Conservation (phyloP, 805 yeast species). For the Pichia deserticola region DNA sequence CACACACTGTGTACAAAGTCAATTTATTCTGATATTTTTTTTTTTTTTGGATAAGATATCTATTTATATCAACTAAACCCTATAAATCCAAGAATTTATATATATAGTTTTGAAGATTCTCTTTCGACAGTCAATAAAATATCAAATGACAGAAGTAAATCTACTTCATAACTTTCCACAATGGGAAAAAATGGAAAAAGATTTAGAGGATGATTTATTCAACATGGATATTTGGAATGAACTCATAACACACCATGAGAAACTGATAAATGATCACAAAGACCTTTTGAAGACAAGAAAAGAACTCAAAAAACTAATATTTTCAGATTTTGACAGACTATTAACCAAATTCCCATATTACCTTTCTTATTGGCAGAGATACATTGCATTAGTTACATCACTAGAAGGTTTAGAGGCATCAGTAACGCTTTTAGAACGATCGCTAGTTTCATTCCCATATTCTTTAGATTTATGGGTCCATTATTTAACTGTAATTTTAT, state of each 20-base stretch:
- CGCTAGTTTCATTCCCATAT: constrained; percentile 45
- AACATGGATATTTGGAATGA: constrained; percentile 22
- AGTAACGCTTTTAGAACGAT: constrained; percentile 34
- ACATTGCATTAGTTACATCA: constrained; percentile 47
- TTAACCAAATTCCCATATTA: constrained; percentile 52
- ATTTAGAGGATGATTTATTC: constrained; percentile 18
- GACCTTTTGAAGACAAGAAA: constrained; percentile 10
- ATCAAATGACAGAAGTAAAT: constrained; percentile 1
- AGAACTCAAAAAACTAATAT: constrained; percentile 15
- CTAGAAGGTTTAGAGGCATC: constrained; percentile 48
- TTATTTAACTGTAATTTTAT: constrained; percentile 45
- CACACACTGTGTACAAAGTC: too few relatives aligned
- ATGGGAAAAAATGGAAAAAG: constrained; percentile 20
- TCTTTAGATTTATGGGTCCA: constrained; percentile 67
- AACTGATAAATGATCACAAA: constrained; percentile 17
- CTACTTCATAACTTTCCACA: constrained; percentile 20
- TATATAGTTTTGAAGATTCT: too few relatives aligned
- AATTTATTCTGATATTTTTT: too few relatives aligned
- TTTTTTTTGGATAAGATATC: too few relatives aligned
- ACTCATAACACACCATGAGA: constrained; percentile 20
- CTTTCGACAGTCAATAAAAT: neutral
- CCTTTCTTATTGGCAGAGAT: constrained; percentile 58
- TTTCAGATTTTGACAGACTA: constrained; percentile 32
- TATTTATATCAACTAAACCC: too few relatives aligned
- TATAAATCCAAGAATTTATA: too few relatives aligned